Conservation (phyloP, 306 rosid species). For the Trichosanthes cucumerina region DNA sequence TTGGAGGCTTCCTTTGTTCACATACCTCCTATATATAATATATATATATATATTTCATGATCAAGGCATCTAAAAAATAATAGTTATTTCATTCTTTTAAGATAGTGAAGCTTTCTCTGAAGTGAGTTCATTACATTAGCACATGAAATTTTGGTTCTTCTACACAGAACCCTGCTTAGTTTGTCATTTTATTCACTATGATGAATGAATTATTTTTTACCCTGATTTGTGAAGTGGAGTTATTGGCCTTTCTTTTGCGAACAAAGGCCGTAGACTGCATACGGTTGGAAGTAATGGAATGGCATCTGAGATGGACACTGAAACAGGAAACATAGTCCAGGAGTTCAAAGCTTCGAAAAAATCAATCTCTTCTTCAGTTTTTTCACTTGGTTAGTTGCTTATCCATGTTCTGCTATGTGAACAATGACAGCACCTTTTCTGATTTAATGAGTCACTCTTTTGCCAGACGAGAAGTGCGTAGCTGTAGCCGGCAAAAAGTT, state of each 20-base stretch:
- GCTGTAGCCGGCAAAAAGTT: conserved; percentile 33
- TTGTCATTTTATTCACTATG: background rate
- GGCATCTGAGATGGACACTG: conserved; percentile 26
- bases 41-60: background rate
- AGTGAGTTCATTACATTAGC: background rate
- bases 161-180: background rate
- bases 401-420: background rate
- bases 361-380: conserved; percentile 31
- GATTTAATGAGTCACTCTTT: conserved; percentile 2
- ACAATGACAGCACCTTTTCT: background rate
- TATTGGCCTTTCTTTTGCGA: conserved; percentile 35
- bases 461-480: conserved; percentile 38
- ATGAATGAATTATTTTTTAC: background rate
- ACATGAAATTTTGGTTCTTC: background rate
- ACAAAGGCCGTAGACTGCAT: conserved; percentile 26
- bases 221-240: conserved; percentile 30
- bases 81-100: background rate
- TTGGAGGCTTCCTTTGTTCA: background rate
- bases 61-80: background rate
- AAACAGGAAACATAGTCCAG: conserved; percentile 28
- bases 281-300: conserved; percentile 36
- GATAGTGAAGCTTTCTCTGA: background rate
- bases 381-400: conserved; percentile 38
- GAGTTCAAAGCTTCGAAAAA: conserved; percentile 41
- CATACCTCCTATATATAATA: background rate